Evolutionary conservation across 2,329 filamentous ascomycete species (phyloP), one percentile per base, ranked within the genome.

Genomic region (Thermothelomyces thermophilus): DNA sequence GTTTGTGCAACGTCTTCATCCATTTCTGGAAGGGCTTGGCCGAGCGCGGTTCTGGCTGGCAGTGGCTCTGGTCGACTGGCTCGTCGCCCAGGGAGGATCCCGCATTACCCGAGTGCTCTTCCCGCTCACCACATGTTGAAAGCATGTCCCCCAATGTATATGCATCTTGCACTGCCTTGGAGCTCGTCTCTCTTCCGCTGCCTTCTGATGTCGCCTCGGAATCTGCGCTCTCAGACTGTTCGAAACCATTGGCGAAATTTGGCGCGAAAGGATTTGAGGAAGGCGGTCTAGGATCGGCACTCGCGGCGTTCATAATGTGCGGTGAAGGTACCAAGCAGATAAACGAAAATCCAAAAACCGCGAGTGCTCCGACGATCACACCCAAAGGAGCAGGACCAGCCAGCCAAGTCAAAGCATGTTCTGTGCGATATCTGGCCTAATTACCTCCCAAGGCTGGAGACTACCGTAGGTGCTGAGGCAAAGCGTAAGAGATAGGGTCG

Each of bases 1-100:
- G 78, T 54, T 75, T 78, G 52, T 84, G 79, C 17, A 91, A 68
- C 4, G 77, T 84, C 55, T 73, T 84, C 67, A 90, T 79, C 86
- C 87, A 91, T 63, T 79, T 83, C 40, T 79, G 76, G 60, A 91
- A 89, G 2, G 83, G 80, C 7, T 61, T 62, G 40, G 58, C 62
- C n/a, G 51, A 44, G 40, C 49, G 52, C 33, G 51, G 17, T 10
- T 19, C 41, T 10, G 44, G 20, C 16, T 36, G 46, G 11, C 49
- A 33, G 16, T 14, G 13, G 35, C 20, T 11, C 8, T 48, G 28
- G n/a, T 45, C 35, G 30, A 30, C 22, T 31, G 43, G 43, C 19
- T 24, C 28, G 35, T 26, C 17, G 19, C 17, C 33, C 17, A 34
- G 40, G 28, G 44, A 41, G 37, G 48, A 36, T 39, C 53, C 52